phyloP scores from a whole-genome alignment of 169 alveolate species.

The Toxoplasma gondii region DNA sequence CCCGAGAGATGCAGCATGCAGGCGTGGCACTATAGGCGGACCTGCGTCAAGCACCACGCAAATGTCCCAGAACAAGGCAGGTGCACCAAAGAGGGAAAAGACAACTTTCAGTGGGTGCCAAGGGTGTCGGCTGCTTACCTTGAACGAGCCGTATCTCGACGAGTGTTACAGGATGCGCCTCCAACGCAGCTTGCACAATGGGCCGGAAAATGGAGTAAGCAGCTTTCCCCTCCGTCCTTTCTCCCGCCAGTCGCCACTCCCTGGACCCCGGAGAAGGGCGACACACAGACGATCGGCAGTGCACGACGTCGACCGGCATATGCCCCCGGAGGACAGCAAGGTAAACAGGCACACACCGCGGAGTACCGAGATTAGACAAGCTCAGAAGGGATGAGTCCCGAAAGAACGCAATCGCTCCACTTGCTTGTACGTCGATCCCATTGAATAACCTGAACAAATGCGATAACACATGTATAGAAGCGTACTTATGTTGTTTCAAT shows the following conservation, averaged over 20 bases:
- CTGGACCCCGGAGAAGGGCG: neutral
- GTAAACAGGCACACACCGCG: neutral
- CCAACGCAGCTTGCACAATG: neutral
- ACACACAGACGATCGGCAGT: slow-evolving; percentile 11
- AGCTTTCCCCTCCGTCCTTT: slow-evolving; percentile 7
- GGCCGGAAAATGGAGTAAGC: slow-evolving; percentile 21
- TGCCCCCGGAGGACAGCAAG: slow-evolving; percentile 5
- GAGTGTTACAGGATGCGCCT: neutral
- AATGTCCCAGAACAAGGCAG: neutral
- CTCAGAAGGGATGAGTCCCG: neutral
- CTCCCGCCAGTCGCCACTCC: slow-evolving; percentile 36
- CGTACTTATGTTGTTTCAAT: no score
- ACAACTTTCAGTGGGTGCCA: neutral
- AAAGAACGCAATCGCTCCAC: slow-evolving; percentile 10
- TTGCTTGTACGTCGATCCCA: neutral
- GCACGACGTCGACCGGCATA: slow-evolving; percentile 5
- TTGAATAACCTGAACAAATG: neutral
- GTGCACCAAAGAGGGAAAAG: neutral
- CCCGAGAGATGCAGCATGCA: slow-evolving; percentile 24
- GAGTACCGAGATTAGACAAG: neutral
- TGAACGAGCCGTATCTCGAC: slow-evolving; percentile 8
- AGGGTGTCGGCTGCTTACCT: neutral
- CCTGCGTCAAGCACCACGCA: slow-evolving; percentile 3
- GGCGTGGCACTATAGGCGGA: neutral
- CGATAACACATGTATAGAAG: neutral